phyloP scores from a whole-genome alignment of 192 early-diverging fungal species.

The Coemansia sp. region DNA sequence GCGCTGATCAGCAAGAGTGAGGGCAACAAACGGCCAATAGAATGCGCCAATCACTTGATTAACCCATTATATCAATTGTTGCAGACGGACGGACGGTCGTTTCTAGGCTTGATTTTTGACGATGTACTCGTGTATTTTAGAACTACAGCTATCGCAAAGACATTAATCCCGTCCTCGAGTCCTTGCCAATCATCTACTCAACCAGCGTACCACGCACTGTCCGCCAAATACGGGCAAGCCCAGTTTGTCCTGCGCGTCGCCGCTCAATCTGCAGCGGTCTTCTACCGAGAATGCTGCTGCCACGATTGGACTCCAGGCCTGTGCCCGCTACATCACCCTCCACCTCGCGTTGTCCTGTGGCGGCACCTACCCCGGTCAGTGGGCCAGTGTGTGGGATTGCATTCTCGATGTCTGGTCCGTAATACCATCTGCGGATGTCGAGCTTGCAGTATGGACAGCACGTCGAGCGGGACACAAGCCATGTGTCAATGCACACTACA shows the following conservation, averaged over 20 bases:
- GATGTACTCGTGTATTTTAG: too few relatives aligned
- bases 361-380: background rate
- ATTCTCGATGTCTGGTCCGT: constrained; percentile 38
- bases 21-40: too few relatives aligned
- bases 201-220: background rate
- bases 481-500: constrained; percentile 64
- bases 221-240: background rate
- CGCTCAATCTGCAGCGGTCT: constrained; percentile 1
- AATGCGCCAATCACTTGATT: too few relatives aligned
- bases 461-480: constrained; percentile 55
- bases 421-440: constrained; percentile 50
- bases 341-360: background rate
- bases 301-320: background rate
- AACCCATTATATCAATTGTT: too few relatives aligned
- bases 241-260: background rate
- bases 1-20: too few relatives aligned
- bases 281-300: background rate
- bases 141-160: background rate
- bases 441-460: constrained; percentile 56
- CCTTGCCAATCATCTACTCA: background rate
- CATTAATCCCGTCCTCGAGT: background rate
- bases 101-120: too few relatives aligned
- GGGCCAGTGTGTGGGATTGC: constrained; percentile 6
- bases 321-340: background rate
- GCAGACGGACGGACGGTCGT: too few relatives aligned